Evolutionary conservation across 192 early-diverging fungal genomes (phyloP).

Genomic region (Coemansia sp.): DNA sequence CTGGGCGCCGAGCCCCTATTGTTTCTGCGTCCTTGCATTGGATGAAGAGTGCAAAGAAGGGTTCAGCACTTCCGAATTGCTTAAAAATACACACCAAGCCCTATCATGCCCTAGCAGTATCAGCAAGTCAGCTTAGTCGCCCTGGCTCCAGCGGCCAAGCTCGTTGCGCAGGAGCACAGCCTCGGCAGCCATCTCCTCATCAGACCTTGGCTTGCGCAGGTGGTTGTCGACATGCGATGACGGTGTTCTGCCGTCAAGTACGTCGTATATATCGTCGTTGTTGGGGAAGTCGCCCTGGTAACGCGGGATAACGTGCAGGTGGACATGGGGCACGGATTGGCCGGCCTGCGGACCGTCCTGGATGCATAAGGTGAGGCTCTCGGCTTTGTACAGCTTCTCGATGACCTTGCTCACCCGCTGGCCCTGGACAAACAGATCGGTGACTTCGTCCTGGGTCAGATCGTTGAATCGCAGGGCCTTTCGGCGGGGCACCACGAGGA

Average conservation of each 20-base stretch:
- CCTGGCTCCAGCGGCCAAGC: conserved; percentile 19
- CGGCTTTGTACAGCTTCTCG: conserved; percentile 68
- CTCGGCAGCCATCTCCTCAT: conserved; percentile 72
- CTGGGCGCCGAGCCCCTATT: neutral
- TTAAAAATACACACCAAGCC: too few species aligned
- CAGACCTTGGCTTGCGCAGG: conserved; percentile 64
- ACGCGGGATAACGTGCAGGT: conserved; percentile 89
- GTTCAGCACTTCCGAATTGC: too few species aligned
- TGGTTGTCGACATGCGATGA: conserved; percentile 60
- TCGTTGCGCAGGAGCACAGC: conserved; percentile 30
- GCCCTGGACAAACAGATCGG: conserved; percentile 77
- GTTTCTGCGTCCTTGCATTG: too few species aligned
- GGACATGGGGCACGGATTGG: conserved; percentile 86
- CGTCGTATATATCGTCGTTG: conserved; percentile 87
- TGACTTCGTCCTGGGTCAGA: conserved; percentile 72
- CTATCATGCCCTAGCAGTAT: too few species aligned
- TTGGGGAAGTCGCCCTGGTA: conserved; percentile 70
- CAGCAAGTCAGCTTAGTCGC: too few species aligned
- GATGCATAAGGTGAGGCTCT: conserved; percentile 75
- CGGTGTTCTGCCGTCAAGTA: conserved; percentile 57
- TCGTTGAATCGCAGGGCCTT: conserved; percentile 71
- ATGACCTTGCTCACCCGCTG: conserved; percentile 73
- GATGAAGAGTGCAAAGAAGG: too few species aligned
- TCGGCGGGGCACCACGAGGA: conserved; percentile 73
- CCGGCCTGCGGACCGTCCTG: conserved; percentile 73